Conservation (phyloP, 2,329 filamentous ascomycete genomes). For the Capronia americana region DNA sequence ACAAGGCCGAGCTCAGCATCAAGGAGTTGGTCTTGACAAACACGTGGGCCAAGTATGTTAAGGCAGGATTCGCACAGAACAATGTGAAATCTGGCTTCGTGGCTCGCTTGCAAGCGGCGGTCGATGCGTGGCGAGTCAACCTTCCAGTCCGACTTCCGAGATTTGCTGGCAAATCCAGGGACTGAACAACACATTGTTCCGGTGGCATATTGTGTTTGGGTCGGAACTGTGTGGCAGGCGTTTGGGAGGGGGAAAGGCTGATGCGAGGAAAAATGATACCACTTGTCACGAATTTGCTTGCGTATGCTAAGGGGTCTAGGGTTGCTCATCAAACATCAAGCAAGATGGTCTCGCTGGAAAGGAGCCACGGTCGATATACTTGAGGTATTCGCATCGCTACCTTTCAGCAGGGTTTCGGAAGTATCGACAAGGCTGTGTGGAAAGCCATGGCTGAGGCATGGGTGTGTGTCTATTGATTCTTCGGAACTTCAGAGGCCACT, state of each 20-base stretch:
- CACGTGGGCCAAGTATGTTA: conserved; percentile 63
- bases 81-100: conserved; percentile 23
- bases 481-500: background rate
- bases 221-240: conserved; percentile 6
- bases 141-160: conserved; percentile 20
- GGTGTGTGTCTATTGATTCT: background rate
- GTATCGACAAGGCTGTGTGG: background rate
- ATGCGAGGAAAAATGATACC: conserved; percentile 12
- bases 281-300: conserved; percentile 27
- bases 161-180: conserved; percentile 9
- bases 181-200: conserved; percentile 12
- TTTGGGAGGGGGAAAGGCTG: conserved; percentile 9
- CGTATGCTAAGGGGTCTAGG: conserved; percentile 33
- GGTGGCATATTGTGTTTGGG: conserved; percentile 2
- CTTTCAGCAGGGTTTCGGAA: background rate
- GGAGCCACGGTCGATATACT: background rate
- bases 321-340: conserved; percentile 23
- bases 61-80: conserved; percentile 38
- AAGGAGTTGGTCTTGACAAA: conserved; percentile 72
- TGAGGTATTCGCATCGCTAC: conserved; percentile 3
- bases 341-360: conserved; percentile 22
- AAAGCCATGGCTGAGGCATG: background rate
- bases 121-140: conserved; percentile 23
- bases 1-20: conserved; percentile 64
- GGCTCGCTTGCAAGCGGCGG: conserved; percentile 19